Evolutionary conservation across 139 green algal species (phyloP).

Genomic region (Asterochloris sp.): DNA sequence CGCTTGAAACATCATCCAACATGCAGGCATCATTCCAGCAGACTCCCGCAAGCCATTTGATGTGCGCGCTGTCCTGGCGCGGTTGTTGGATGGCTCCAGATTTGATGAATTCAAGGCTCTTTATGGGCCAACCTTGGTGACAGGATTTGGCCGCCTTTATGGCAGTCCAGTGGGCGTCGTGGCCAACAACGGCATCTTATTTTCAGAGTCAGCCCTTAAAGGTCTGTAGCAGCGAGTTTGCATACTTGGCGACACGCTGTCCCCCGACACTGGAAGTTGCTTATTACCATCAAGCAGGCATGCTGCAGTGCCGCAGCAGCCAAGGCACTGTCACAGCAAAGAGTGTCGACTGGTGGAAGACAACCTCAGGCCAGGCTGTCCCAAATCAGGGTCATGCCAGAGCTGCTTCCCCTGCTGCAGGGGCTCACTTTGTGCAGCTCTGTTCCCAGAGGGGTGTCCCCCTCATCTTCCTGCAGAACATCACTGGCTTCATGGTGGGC

Average conservation of each 20-base stretch:
- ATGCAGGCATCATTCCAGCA: conserved; percentile 48
- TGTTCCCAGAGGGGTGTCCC: conserved; percentile 81
- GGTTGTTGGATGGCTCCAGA: conserved; percentile 76
- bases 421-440: conserved; percentile 72
- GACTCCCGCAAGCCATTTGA: conserved; percentile 68
- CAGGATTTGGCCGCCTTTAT: conserved; percentile 75
- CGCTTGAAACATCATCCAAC: not conserved
- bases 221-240: conserved; percentile 38
- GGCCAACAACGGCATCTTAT: conserved; percentile 93
- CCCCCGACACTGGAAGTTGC: not conserved
- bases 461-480: conserved; percentile 89
- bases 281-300: not conserved
- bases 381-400: not conserved
- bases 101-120: conserved; percentile 93
- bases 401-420: not conserved
- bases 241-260: not conserved
- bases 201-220: conserved; percentile 85
- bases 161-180: conserved; percentile 82
- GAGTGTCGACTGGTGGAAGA: not conserved
- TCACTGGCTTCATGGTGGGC: conserved; percentile 87
- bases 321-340: not conserved
- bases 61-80: conserved; percentile 66
- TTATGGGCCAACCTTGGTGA: conserved; percentile 90
- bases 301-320: not conserved
- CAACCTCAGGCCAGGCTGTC: not conserved